Conservation (phyloP, 23 red algal genomes). For the Gracilariopsis chorda region DNA sequence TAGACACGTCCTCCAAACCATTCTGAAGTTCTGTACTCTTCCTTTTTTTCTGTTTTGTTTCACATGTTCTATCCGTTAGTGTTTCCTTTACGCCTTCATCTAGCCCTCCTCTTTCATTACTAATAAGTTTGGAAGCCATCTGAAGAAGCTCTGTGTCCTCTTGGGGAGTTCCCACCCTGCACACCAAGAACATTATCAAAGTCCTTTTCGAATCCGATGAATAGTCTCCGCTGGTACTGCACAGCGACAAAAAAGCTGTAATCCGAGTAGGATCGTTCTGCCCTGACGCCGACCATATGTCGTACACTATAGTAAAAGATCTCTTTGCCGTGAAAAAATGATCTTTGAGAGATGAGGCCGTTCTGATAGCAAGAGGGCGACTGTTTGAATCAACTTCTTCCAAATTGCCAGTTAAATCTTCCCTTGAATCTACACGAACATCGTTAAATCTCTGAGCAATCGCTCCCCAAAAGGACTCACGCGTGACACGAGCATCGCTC, state of each 20-base stretch:
- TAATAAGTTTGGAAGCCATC: neutral
- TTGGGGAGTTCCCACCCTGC: neutral
- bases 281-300: constrained; percentile 12
- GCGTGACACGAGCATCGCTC: neutral
- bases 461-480: neutral
- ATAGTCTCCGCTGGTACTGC: neutral
- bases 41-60: neutral
- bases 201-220: neutral
- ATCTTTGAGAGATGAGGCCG: neutral
- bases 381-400: neutral
- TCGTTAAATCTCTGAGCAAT: neutral
- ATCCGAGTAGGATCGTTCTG: constrained; percentile 2
- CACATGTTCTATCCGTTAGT: neutral
- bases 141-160: constrained; percentile 13
- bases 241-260: neutral
- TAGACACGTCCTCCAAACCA: neutral
- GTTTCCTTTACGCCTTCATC: neutral
- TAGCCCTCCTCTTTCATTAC: neutral
- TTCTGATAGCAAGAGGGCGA: neutral
- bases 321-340: neutral
- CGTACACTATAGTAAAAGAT: neutral
- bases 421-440: neutral
- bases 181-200: neutral
- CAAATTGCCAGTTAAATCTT: neutral
- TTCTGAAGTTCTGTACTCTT: neutral